A percentile compares a stretch with the other conserved stretches of the same genome.
These are phyloP conservation scores for Pleurotus sapidus DNA, from an alignment of 768 basidiomycete genomes.

Conservation along the genomic window DNA sequence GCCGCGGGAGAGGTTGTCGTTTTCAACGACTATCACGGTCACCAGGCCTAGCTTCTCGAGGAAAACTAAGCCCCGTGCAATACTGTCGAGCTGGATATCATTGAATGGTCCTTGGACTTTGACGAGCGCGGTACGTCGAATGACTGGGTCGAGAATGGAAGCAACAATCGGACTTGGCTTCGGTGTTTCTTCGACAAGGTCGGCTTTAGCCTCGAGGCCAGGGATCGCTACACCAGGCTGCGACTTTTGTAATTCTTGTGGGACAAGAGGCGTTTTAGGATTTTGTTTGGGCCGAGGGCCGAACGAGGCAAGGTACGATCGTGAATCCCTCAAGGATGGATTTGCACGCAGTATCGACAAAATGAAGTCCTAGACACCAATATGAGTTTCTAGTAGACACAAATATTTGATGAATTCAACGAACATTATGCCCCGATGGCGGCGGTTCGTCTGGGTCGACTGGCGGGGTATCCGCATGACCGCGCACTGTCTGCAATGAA, in stretches of 20 bases:
- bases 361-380: conserved; percentile 79
- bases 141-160: conserved; percentile 82
- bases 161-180: conserved; percentile 57
- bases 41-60: conserved; percentile 95
- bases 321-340: conserved; percentile 88
- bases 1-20: conserved; percentile 70
- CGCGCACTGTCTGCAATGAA: conserved; percentile 37
- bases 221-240: conserved; percentile 23
- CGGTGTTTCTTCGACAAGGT: conserved; percentile 29
- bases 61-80: conserved; percentile 90
- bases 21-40: conserved; percentile 92
- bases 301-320: conserved; percentile 90
- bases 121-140: conserved; percentile 87
- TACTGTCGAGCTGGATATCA: conserved; percentile 90
- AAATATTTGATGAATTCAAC: conserved; percentile 14
- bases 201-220: conserved; percentile 28
- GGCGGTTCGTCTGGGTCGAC: conserved; percentile 35
- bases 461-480: conserved; percentile 29
- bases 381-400: conserved; percentile 6
- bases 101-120: conserved; percentile 97
- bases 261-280: conserved; percentile 19
- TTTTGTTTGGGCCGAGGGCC: conserved; percentile 55
- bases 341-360: conserved; percentile 91
- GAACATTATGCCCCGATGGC: conserved; percentile 46
- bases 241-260: conserved; percentile 21